Base-by-base conservation (phyloP, 441 rosid species). In the Kokia cookei region DNA sequence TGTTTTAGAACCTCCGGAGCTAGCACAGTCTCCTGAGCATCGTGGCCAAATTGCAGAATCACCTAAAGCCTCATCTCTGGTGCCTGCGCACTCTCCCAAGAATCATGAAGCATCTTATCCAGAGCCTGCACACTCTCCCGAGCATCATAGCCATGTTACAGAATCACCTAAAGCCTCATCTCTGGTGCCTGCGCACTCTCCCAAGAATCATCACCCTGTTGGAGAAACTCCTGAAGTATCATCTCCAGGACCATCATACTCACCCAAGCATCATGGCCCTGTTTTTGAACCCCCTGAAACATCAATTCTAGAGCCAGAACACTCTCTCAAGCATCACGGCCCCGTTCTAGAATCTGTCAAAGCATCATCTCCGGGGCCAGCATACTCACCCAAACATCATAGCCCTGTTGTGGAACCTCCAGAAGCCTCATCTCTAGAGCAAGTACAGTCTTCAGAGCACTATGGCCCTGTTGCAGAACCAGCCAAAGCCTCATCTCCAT, bases 121-220 rank as follows among this genome's bases (percentile, higher is more conserved):
- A n/a, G 48, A 84, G 53, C 75, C 84, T 32, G 71, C 71, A 32
- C 68, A 6, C 35, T 29, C 35, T 29, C 35, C 35, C 5, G 35
- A 29, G 5, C 35, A 29, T 29, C 35, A 29, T 29, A 29, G 35
- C 47, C 47, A 7, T 42, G 47, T 42, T 42, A 12, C 47, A 42
- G 11, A 42, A 6, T 10, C 47, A 6, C 35, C 35, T 29, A 0
- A 29, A 4, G 35, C 5, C 35, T 29, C 5, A 29, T 29, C 35
- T 4, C 47, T 10, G 47, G 11, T 6, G 11, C 12, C 47, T 6
- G 12, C 43, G 8, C 35, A 29, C 35, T 29, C 65, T 14, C 42
- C 72, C 13, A 7, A 0, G n/a, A 5, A 22, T 14, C 60, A 27
- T 13, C 6, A 11, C 9, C 80, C 83, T n/a, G 19, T 8, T 37